Conservation (phyloP, 2,329 filamentous ascomycete species). For the Hymenoscyphus occultus region DNA sequence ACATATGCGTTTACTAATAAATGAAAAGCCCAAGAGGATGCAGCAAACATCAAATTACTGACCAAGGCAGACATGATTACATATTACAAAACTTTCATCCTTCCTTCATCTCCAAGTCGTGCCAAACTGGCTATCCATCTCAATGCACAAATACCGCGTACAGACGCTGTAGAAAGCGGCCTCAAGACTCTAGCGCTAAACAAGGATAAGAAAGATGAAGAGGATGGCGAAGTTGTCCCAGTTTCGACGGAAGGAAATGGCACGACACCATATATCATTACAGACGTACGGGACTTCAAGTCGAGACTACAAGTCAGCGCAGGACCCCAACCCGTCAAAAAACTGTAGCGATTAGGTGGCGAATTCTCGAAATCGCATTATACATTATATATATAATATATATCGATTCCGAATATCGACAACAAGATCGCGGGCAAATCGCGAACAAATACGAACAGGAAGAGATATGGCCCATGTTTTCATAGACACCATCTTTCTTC, state of each 20-base stretch:
- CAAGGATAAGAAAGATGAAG: slow-evolving; percentile 36
- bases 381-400: too few relatives aligned
- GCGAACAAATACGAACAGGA: too few relatives aligned
- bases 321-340: too few relatives aligned
- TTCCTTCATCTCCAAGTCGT: slow-evolving; percentile 67
- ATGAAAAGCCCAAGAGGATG: slow-evolving; percentile 55
- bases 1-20: slow-evolving; percentile 13
- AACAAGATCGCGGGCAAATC: too few relatives aligned
- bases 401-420: too few relatives aligned
- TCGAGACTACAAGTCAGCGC: slow-evolving; percentile 67
- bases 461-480: too few relatives aligned
- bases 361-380: too few relatives aligned
- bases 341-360: too few relatives aligned
- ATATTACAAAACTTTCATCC: slow-evolving; percentile 75
- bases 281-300: slow-evolving; percentile 79
- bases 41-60: slow-evolving; percentile 67
- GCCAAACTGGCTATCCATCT: slow-evolving; percentile 86
- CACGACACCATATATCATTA: slow-evolving; percentile 61
- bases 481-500: too few relatives aligned
- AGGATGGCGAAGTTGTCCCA: slow-evolving; percentile 19
- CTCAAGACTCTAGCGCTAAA: slow-evolving; percentile 19
- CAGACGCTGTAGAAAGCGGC: slow-evolving; percentile 40
- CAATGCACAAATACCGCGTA: slow-evolving; percentile 62
- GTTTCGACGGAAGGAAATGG: slow-evolving; percentile 41
- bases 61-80: slow-evolving; percentile 76